These are phyloP conservation scores for Rosa rugosa DNA, from an alignment of 306 rosid genomes.

Conservation along the genomic window DNA sequence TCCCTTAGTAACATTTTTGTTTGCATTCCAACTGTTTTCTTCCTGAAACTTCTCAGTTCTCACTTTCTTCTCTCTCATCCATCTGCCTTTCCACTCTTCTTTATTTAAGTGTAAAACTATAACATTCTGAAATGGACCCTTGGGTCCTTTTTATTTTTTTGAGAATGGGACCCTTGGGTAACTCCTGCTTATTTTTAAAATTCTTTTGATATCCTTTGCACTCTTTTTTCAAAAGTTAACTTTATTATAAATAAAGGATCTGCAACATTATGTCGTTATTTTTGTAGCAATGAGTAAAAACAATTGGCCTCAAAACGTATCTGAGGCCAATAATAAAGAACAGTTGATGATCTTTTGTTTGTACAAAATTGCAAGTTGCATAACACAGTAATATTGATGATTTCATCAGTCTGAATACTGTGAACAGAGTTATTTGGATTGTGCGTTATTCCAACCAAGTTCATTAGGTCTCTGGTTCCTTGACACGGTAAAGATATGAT, in stretches of 20 bases:
- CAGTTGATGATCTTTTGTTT: not conserved
- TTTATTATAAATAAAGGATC: not conserved
- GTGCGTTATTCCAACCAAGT: not conserved
- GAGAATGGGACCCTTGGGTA: not conserved
- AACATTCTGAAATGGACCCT: too few relatives aligned
- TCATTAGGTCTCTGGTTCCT: conserved; percentile 40
- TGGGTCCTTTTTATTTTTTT: too few relatives aligned
- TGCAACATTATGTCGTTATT: not conserved
- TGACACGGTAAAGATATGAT: conserved; percentile 80
- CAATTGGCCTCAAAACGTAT: not conserved
- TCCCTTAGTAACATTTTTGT: not conserved
- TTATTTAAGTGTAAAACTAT: not conserved
- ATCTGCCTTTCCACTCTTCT: not conserved
- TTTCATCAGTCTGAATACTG: not conserved
- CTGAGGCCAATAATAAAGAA: not conserved
- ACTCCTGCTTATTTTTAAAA: not conserved
- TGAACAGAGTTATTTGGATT: not conserved
- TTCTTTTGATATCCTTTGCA: not conserved
- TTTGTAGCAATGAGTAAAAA: not conserved
- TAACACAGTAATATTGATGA: not conserved
- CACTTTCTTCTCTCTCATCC: not conserved
- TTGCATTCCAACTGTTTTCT: not conserved
- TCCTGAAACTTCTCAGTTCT: not conserved
- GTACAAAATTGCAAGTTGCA: not conserved
- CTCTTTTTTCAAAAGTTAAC: not conserved